phyloP scores from a whole-genome alignment of 73 alveolate species.

The Tetrahymena thermophila region DNA sequence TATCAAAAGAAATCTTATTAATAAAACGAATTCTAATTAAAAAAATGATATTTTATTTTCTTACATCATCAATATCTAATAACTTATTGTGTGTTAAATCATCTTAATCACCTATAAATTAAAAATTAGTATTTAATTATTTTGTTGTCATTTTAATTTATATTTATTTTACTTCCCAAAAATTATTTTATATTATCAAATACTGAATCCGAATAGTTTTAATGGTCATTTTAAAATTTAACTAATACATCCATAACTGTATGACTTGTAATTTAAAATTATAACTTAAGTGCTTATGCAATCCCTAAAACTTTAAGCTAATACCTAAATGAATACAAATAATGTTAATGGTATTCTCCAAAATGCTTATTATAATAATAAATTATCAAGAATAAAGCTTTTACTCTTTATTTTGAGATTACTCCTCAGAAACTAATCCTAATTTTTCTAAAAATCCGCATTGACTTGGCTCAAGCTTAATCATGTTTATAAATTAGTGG shows the following conservation, averaged over 20 bases:
- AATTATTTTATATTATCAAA: neutral
- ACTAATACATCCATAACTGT: neutral
- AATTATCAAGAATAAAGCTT: neutral
- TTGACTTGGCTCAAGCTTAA: neutral
- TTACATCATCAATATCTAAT: neutral
- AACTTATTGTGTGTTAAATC: neutral
- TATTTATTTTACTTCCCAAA: neutral
- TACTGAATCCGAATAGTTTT: neutral
- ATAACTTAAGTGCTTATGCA: neutral
- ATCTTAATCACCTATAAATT: neutral
- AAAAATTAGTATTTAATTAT: too few relatives aligned
- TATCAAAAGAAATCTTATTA: neutral
- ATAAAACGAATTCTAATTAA: neutral
- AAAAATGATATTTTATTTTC: neutral
- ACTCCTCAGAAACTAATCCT: neutral
- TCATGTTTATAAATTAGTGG: neutral
- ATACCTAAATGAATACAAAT: neutral
- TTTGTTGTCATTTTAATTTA: too few relatives aligned
- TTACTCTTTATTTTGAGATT: neutral
- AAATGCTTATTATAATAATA: neutral
- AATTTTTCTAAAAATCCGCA: neutral
- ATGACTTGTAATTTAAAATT: neutral
- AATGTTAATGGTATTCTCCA: neutral
- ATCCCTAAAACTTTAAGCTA: neutral
- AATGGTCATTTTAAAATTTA: neutral